Evolutionary conservation across 2,329 filamentous ascomycete species (phyloP), one percentile per base, ranked within the genome.

Genomic region (Hypoxylon sp.): DNA sequence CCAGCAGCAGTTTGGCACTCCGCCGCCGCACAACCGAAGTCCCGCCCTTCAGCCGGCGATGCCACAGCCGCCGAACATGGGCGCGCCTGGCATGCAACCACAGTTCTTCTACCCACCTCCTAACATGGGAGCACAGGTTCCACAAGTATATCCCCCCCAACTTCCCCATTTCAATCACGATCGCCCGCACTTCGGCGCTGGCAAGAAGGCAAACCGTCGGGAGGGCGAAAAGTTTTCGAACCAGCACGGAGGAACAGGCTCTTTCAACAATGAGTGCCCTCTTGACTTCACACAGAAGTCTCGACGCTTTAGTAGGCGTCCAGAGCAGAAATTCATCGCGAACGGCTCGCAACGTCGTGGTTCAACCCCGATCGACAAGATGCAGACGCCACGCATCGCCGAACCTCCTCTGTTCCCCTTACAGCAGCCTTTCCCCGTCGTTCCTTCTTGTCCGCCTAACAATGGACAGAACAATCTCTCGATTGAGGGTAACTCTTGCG

Each of bases 401-500:
- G 60, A 67, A 48, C 33, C 58, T 45, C 58, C 62, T n/a, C 51
- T 63, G 15, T 29, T 71, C 63, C 69, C 64, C 63, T 41, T 69
- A 38, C 62, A 69, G 65, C 61, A 67, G 62, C 55, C 70, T 63
- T 67, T 69, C 69, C 63, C 70, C 59, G 58, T 66, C 59, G 63
- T 67, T 60, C 58, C 69, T 33, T 45, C 59, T 5, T 66, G 68
- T 41, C 27, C 54, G n/a, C 48, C 58, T 9, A 62, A 59, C 31
- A 33, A 55, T 24, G 62, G 62, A 61, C 66, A 67, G 64, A 71
- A 64, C 72, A 84, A 91, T 76, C 76, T 92, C 56, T 87, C 88
- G 62, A 89, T 89, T 58, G 84, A 87, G 70, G 88, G 79, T 72
- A 85, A 85, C 70, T 82, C 87, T 65, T 91, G 88, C 82, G 88